A percentile compares a stretch with the other conserved stretches of the same genome.
Conservation (phyloP, 257 asterid genomes). For the Echites panduratus region DNA sequence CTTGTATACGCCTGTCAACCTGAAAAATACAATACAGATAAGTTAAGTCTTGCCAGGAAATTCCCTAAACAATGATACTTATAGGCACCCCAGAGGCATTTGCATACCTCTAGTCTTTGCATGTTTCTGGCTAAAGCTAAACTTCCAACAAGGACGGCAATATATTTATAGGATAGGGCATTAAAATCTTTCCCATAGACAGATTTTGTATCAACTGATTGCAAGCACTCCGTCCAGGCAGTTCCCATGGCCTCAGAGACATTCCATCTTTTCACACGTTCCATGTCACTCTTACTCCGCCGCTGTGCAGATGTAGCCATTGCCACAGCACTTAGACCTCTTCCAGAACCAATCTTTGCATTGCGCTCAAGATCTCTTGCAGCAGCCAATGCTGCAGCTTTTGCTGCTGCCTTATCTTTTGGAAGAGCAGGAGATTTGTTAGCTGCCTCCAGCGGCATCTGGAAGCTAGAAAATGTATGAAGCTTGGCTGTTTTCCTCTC, state of each 20-base stretch:
- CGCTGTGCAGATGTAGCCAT: slow-evolving; percentile 98
- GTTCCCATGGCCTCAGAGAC: slow-evolving; percentile 96
- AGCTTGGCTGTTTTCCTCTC: slow-evolving; percentile 78
- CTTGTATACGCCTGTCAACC: slow-evolving; percentile 96
- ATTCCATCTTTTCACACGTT: slow-evolving; percentile 96
- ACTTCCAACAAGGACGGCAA: slow-evolving; percentile 96
- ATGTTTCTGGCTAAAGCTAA: slow-evolving; percentile 96
- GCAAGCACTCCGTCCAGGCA: slow-evolving; percentile 97
- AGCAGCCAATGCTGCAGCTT: slow-evolving; percentile 99
- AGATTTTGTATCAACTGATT: slow-evolving; percentile 85
- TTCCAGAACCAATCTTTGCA: slow-evolving; percentile 97
- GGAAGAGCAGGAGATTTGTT: slow-evolving; percentile 61
- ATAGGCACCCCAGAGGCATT: slow-evolving; percentile 9
- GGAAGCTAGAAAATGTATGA: slow-evolving; percentile 92
- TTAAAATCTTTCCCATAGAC: slow-evolving; percentile 93
- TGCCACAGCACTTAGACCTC: slow-evolving; percentile 99
- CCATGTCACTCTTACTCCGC: slow-evolving; percentile 68
- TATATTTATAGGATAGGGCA: slow-evolving; percentile 83
- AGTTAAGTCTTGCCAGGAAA: slow-evolving; percentile 4
- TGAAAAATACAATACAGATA: slow-evolving; percentile 30
- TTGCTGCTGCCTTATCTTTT: slow-evolving; percentile 96
- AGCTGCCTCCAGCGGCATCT: slow-evolving; percentile 76
- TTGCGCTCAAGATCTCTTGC: slow-evolving; percentile 98
- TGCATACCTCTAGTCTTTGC: slow-evolving; percentile 88
- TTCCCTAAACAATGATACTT: slow-evolving; percentile 11